Conservation (phyloP, 2,329 filamentous ascomycete species). For the Exophiala spinifera region DNA sequence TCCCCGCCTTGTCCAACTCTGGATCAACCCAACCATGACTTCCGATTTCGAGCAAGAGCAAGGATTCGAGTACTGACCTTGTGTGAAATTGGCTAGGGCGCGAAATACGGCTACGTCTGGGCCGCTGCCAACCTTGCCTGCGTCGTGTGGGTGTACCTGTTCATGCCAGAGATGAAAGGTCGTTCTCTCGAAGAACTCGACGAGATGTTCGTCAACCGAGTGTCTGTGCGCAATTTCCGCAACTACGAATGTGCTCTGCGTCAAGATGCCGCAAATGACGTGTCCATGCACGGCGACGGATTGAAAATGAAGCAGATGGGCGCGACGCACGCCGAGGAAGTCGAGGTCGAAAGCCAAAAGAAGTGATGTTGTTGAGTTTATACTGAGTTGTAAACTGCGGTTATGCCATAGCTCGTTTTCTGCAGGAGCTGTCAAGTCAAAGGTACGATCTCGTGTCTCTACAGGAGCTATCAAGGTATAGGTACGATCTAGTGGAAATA, state of each 20-base stretch:
- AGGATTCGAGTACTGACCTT: too few species aligned
- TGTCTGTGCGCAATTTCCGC: conserved; percentile 15
- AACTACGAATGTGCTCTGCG: conserved; percentile 6
- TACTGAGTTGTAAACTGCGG: too few species aligned
- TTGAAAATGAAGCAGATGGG: neutral
- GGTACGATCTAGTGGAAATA: too few species aligned
- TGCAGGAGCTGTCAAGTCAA: too few species aligned
- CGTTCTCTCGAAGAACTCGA: conserved; percentile 41
- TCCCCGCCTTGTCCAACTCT: too few species aligned
- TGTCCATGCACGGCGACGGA: neutral
- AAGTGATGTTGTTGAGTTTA: neutral
- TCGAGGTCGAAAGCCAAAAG: conserved; percentile 2
- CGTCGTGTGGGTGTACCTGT: conserved; percentile 28
- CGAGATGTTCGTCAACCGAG: conserved; percentile 36
- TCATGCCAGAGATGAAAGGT: conserved; percentile 41
- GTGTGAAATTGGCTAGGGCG: conserved; percentile 8
- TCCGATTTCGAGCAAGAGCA: too few species aligned
- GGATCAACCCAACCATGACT: too few species aligned
- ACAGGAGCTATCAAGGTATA: too few species aligned
- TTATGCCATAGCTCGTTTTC: too few species aligned
- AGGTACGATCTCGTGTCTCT: too few species aligned
- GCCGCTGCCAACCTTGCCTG: conserved; percentile 20
- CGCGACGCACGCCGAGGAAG: conserved; percentile 9
- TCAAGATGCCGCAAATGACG: conserved; percentile 11
- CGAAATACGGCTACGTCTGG: conserved; percentile 33